These are phyloP conservation scores for Curvularia sp. DNA, from an alignment of 2,329 filamentous ascomycete genomes.

Conservation along the genomic window DNA sequence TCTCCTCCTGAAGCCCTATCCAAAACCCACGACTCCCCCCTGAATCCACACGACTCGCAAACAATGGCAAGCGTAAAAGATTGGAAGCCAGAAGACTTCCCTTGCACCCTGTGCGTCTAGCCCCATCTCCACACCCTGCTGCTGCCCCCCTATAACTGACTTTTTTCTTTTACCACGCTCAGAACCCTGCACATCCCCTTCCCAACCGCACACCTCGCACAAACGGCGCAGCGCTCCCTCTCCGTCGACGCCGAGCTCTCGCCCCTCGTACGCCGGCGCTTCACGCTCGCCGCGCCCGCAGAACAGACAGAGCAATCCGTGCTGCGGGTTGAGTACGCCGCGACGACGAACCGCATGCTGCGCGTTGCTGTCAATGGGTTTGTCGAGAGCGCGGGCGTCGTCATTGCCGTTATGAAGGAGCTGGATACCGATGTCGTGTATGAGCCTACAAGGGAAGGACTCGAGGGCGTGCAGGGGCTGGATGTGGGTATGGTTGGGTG, in stretches of 20 bases:
- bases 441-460: slow-evolving; percentile 49
- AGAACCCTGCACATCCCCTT: slow-evolving; percentile 82
- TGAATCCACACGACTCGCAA: not conserved
- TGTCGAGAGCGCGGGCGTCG: slow-evolving; percentile 85
- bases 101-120: slow-evolving; percentile 50
- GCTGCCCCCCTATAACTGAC: too few species aligned
- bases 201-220: slow-evolving; percentile 78
- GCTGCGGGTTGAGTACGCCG: slow-evolving; percentile 78
- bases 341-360: slow-evolving; percentile 95
- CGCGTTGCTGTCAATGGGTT: slow-evolving; percentile 96
- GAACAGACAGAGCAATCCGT: slow-evolving; percentile 50
- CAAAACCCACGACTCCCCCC: not conserved
- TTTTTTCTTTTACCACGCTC: not conserved
- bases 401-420: slow-evolving; percentile 89
- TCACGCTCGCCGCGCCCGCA: slow-evolving; percentile 60
- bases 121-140: too few species aligned
- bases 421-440: slow-evolving; percentile 83
- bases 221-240: slow-evolving; percentile 75
- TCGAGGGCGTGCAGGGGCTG: slow-evolving; percentile 74
- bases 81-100: slow-evolving; percentile 42
- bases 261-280: slow-evolving; percentile 75
- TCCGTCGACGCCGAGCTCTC: slow-evolving; percentile 90
- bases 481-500: slow-evolving; percentile 68
- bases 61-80: slow-evolving; percentile 27
- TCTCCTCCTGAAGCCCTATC: not conserved